phyloP scores from a whole-genome alignment of 1,139 yeast species.

The Kodamaea ohmeri region DNA sequence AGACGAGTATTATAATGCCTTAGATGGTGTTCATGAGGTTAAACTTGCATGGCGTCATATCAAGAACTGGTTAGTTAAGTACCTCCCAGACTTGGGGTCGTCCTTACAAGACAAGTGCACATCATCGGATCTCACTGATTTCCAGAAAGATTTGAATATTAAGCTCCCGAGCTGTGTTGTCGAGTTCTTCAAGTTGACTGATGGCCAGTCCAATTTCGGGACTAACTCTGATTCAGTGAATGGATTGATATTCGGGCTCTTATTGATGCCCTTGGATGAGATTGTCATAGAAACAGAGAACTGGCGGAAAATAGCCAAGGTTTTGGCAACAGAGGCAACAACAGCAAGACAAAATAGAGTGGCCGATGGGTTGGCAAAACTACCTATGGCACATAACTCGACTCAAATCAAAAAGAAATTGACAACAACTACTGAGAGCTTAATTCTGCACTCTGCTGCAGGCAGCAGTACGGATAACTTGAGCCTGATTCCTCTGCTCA shows the following conservation, averaged over 20 bases:
- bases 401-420: slow-evolving; percentile 23
- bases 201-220: slow-evolving; percentile 61
- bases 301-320: slow-evolving; percentile 64
- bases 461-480: slow-evolving; percentile 1
- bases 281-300: slow-evolving; percentile 60
- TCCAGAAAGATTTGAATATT: slow-evolving; percentile 61
- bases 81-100: slow-evolving; percentile 55
- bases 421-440: slow-evolving; percentile 13
- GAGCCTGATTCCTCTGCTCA: slow-evolving; percentile 8
- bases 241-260: slow-evolving; percentile 63
- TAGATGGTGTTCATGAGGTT: slow-evolving; percentile 57
- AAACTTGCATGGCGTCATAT: slow-evolving; percentile 70
- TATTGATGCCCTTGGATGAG: slow-evolving; percentile 63
- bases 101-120: slow-evolving; percentile 66
- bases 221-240: slow-evolving; percentile 47
- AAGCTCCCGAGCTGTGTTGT: slow-evolving; percentile 58
- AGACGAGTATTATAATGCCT: slow-evolving; percentile 12
- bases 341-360: slow-evolving; percentile 22
- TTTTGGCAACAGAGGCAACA: slow-evolving; percentile 33
- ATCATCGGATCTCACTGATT: slow-evolving; percentile 55
- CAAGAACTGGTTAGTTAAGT: slow-evolving; percentile 55
- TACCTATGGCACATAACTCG: slow-evolving; percentile 26
- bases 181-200: slow-evolving; percentile 61
- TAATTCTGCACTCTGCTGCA: background rate
- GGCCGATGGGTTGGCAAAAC: slow-evolving; percentile 25